Evolutionary conservation across 306 rosid species (phyloP), one percentile per base, ranked within the genome.

Genomic region (Sindora glabra): DNA sequence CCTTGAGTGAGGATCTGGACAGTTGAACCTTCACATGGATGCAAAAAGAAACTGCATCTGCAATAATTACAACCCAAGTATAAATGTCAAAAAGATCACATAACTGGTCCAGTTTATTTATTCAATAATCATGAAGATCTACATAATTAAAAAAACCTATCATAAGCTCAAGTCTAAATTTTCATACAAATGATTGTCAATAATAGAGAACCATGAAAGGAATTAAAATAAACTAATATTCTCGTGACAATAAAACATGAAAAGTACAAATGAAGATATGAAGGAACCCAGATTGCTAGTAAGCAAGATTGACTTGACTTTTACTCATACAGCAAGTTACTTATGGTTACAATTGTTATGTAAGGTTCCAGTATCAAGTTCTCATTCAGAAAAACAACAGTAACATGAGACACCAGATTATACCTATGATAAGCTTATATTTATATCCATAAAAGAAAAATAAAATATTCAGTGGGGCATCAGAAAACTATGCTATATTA

Each of bases 21-120:
- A 22, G 89, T 58, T 53, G 99, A 86, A 66, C 95, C 99, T 82
- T 92, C 99, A 36, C 84, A 89, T 55, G 99, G 86, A 59, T 89
- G 99, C 72, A 92, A 86, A 77, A 78, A 92, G 81, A 92, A 92
- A 72, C 99, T 92, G 79, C 97, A 92, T 65, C 99, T 92, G 90
- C 59, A 52, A 57, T 54, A 17, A 33, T 37, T 41, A 60, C 56
- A 21, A 61, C 45, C n/a, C 61, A 21, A 67, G 21, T 36, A 56
- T 29, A 39, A 18, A 39, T 63, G 47, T 62, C 21, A 74, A 46
- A 29, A 26, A 59, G 59, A 69, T 50, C 13, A n/a, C 30, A 45
- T 48, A 21, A 34, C 32, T 17, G 56, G 36, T 17, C 12, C 8
- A 30, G 18, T 62, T 52, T 11, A 15, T 41, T 34, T 5, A 10